Base-by-base conservation (phyloP, 768 basidiomycete species). In the Boletellus ananiceps region DNA sequence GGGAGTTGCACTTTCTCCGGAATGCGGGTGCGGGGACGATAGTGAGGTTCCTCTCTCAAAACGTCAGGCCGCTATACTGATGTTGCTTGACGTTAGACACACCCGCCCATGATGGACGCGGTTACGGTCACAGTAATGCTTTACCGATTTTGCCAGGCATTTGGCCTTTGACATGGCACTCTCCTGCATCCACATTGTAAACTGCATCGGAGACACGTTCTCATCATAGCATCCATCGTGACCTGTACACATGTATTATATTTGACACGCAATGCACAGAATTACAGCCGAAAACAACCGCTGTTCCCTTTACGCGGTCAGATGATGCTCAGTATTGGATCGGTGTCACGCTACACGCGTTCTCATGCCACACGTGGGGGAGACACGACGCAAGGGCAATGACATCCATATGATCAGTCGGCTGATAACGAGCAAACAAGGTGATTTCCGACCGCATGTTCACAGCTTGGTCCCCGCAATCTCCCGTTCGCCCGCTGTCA, bases 51-150 rank as follows among this genome's bases (percentile, higher is more conserved):
- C 33, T 61, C 61, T 27, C 49, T 27, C 49, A 44, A 37, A 52
- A 47, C 50, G 55, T 45, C 44, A 46, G 52, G 57, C 62, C 54
- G 40, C 29, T 8, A 39, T 50, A 27, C 58, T 69, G 47, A 67
- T 58, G 51, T 57, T 53, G 29, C 44, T 44, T 55, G 54, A 44
- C 43, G 50, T 45, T 62, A 89, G 88, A 86, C 82, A 75, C 88
- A 89, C 64, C 88, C 88, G 44, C 89, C 89, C 57, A 83, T 92
- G 68, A 92, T 92, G 89, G 88, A 92, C 74, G 82, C 80, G 39
- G 88, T 92, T 52, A 85, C 84, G 23, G 82, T 92, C 57, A 88
- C 88, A 25, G 81, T 82, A 46, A 90, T 91, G 88, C 75, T 92
- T 32, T 90, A 87, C 70, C 83, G 90, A 41, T 87, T 88, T 67